These are phyloP conservation scores for Nematocida sp. DNA, from an alignment of 371 early-diverging fungal genomes.

Conservation along the genomic window DNA sequence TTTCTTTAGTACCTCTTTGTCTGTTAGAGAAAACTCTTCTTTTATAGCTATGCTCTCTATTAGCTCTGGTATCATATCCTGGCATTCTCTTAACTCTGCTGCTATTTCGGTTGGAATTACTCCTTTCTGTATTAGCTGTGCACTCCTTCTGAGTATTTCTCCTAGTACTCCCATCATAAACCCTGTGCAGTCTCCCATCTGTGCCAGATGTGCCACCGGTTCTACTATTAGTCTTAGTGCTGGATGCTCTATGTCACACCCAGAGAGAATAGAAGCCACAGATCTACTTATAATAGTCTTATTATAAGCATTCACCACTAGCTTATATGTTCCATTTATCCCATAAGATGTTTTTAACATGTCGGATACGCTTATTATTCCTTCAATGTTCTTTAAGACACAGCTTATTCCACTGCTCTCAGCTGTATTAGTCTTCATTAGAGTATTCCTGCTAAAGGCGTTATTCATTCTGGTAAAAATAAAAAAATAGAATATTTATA, in stretches of 20 bases:
- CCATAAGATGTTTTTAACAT: constrained; percentile 43
- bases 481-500: no score
- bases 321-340: constrained; percentile 47
- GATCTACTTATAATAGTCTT: constrained; percentile 36
- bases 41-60: constrained; percentile 6
- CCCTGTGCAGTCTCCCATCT: constrained; percentile 58
- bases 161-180: constrained; percentile 56
- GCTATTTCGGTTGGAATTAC: constrained; percentile 52
- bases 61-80: constrained; percentile 13
- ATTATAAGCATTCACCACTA: constrained; percentile 46
- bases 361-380: constrained; percentile 27
- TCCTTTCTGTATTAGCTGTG: constrained; percentile 52
- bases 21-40: constrained; percentile 14
- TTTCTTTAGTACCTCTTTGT: constrained; percentile 37
- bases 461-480: constrained; percentile 17
- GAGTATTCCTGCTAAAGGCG: constrained; percentile 39
- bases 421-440: constrained; percentile 43
- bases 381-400: constrained; percentile 49
- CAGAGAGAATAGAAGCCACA: constrained; percentile 53
- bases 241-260: constrained; percentile 61
- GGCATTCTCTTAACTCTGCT: constrained; percentile 48
- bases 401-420: constrained; percentile 34
- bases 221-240: constrained; percentile 58
- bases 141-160: constrained; percentile 48
- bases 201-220: constrained; percentile 56